Conservation (phyloP, 2,329 filamentous ascomycete genomes). For the Phymatotrichopsis omnivora region DNA sequence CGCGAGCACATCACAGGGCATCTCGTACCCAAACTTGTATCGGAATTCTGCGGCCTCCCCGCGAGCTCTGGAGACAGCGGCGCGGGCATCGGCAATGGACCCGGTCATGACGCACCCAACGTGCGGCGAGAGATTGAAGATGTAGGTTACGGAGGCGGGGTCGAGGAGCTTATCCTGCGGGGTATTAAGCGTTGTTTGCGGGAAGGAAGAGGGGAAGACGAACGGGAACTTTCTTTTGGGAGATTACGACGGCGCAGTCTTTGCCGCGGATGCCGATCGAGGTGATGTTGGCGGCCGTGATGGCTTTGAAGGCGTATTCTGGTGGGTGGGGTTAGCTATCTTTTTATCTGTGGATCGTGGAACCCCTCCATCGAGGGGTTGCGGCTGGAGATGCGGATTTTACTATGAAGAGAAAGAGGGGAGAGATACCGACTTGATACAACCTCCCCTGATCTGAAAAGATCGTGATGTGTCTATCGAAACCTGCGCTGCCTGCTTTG, state of each 20-base stretch:
- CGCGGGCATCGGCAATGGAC: conserved; percentile 92
- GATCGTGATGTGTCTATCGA: conserved; percentile 98
- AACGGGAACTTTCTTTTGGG: conserved; percentile 99
- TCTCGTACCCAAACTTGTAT: conserved; percentile 99
- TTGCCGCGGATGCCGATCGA: conserved; percentile 92
- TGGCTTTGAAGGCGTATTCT: conserved; percentile 99
- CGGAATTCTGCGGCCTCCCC: conserved; percentile 94
- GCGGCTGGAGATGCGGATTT: no score
- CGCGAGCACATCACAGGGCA: conserved; percentile 93
- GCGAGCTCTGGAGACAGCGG: conserved; percentile 83
- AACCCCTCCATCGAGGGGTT: no score
- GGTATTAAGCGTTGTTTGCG: conserved; percentile 18
- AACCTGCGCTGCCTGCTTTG: conserved; percentile 65
- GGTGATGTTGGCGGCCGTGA: conserved; percentile 96
- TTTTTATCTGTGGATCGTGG: conserved; percentile 23
- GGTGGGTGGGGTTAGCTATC: conserved; percentile 33
- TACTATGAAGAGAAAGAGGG: no score
- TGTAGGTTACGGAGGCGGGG: conserved; percentile 88
- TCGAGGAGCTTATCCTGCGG: conserved; percentile 95
- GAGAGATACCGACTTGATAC: conserved; percentile 92
- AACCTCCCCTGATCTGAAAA: conserved; percentile 97
- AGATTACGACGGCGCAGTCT: conserved; percentile 91
- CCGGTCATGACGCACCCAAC: conserved; percentile 98
- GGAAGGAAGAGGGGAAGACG: conserved; percentile 35
- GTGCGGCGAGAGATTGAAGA: conserved; percentile 92